Evolutionary conservation across 176 grass and related monocot species (phyloP).

Genomic region (Lolium multiflorum): DNA sequence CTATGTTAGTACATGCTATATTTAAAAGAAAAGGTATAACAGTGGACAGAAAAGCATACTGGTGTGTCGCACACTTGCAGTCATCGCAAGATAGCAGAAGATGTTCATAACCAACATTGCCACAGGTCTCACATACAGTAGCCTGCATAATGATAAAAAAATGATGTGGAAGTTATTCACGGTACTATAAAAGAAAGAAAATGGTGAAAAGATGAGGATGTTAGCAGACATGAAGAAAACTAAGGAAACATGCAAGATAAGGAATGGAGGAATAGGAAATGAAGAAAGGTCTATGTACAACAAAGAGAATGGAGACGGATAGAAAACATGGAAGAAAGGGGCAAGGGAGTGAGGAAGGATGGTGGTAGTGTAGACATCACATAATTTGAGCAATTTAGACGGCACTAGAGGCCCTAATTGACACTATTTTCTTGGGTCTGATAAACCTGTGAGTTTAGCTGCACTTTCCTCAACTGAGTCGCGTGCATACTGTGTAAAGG

Average conservation of each 20-base stretch:
- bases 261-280: neutral
- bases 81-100: constrained; percentile 43
- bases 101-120: constrained; percentile 35
- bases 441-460: constrained; percentile 12
- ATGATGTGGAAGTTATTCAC: neutral
- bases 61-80: constrained; percentile 28
- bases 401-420: constrained; percentile 4
- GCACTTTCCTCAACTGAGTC: neutral
- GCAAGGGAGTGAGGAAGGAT: constrained; percentile 1
- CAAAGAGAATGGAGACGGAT: neutral
- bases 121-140: constrained; percentile 43
- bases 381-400: neutral
- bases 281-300: constrained; percentile 11
- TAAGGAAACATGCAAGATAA: neutral
- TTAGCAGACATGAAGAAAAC: neutral
- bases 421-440: neutral
- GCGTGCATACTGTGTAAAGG: neutral
- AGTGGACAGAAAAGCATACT: constrained; percentile 42
- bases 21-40: neutral
- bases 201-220: constrained; percentile 8
- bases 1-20: neutral
- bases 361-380: neutral
- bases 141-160: constrained; percentile 37
- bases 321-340: constrained; percentile 17
- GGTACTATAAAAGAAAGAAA: neutral